These are phyloP conservation scores for Pharnaceum exiguum DNA, from an alignment of 148 eudicot genomes.

Conservation along the genomic window DNA sequence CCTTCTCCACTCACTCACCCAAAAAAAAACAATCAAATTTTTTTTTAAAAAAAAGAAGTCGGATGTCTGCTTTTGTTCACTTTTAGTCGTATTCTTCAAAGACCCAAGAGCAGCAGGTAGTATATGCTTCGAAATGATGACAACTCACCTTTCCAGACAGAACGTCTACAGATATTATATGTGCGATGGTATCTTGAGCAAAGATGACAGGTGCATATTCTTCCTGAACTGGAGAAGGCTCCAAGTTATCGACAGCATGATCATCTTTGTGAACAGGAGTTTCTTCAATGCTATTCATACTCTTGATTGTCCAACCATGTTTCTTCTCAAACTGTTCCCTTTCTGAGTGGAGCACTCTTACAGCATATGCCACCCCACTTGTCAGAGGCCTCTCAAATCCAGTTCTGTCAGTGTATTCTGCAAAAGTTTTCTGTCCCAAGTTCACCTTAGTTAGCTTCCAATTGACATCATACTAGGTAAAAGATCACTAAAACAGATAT, in stretches of 20 bases:
- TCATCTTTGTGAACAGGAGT: conserved; percentile 67
- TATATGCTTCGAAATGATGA: neutral
- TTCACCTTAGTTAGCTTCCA: conserved; percentile 19
- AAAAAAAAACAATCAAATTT: too few species aligned
- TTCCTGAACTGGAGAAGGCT: conserved; percentile 70
- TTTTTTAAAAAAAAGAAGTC: too few species aligned
- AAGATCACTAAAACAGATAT: neutral
- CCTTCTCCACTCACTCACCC: too few species aligned
- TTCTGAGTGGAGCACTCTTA: conserved; percentile 84
- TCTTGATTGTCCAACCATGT: conserved; percentile 86
- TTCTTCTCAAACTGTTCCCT: conserved; percentile 84
- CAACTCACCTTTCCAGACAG: conserved; percentile 76
- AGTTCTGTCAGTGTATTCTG: conserved; percentile 79
- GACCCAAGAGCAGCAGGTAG: neutral
- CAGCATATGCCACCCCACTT: conserved; percentile 98
- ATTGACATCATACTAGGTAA: conserved; percentile 5
- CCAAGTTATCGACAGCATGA: conserved; percentile 50
- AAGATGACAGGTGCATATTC: conserved; percentile 99
- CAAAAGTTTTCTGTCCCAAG: conserved; percentile 68
- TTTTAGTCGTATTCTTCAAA: neutral
- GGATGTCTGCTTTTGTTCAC: too few species aligned
- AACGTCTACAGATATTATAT: conserved; percentile 79
- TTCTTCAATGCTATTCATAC: conserved; percentile 68
- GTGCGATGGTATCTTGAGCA: conserved; percentile 89
- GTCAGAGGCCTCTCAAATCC: conserved; percentile 96